These are phyloP conservation scores for Gracilariopsis chorda DNA, from an alignment of 23 red algal genomes.

Conservation along the genomic window DNA sequence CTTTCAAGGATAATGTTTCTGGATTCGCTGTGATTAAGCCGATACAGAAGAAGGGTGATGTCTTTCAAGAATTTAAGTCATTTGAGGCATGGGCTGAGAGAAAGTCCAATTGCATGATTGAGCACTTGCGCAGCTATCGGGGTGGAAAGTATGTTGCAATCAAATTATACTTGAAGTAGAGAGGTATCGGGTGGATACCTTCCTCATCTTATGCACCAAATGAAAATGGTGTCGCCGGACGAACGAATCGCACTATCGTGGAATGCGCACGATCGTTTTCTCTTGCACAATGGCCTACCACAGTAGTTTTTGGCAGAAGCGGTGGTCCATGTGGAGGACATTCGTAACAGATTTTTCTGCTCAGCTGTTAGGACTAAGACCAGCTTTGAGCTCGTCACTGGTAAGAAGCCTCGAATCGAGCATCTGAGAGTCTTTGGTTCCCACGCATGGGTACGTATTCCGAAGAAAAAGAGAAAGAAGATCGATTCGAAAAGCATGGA, in stretches of 20 bases:
- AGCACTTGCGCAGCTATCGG: neutral
- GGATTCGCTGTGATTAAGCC: neutral
- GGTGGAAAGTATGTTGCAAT: neutral
- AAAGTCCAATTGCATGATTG: neutral
- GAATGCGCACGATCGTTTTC: neutral
- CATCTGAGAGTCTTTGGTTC: slow-evolving; percentile 9
- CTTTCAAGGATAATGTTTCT: slow-evolving; percentile 25
- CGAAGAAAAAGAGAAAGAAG: neutral
- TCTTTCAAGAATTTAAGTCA: neutral
- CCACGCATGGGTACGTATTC: neutral
- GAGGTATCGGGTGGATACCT: neutral
- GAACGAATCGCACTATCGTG: neutral
- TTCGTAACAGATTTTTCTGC: neutral
- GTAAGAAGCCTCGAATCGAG: neutral
- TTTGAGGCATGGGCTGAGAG: neutral
- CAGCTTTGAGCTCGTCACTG: neutral
- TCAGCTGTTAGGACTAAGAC: neutral
- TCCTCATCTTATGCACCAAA: neutral
- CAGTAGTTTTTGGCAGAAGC: slow-evolving; percentile 20
- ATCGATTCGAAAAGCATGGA: neutral
- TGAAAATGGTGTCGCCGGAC: neutral
- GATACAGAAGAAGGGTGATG: neutral
- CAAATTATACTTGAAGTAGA: neutral
- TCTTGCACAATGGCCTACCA: neutral
- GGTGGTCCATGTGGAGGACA: neutral